A percentile compares a stretch with the other conserved stretches of the same genome.
phyloP scores from a whole-genome alignment of 495 filamentous ascomycete species.

The Hypoxylon fragiforme region DNA sequence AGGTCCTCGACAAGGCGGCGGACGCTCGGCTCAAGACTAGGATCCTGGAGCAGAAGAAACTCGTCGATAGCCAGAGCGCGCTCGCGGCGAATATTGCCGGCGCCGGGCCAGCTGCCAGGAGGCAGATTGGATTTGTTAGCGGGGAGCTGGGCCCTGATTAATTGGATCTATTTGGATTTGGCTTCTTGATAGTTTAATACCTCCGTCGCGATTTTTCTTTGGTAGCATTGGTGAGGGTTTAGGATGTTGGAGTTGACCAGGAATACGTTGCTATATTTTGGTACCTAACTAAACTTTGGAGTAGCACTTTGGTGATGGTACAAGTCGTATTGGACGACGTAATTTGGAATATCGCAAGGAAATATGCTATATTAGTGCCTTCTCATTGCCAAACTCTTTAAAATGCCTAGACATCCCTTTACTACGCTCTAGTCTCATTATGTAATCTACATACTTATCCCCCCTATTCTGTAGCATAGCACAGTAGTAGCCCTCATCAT shows the following conservation, averaged over 20 bases:
- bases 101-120: slow-evolving; percentile 38
- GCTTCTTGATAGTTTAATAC: no score
- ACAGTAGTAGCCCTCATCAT: no score
- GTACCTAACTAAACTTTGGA: no score
- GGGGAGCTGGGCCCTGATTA: slow-evolving; percentile 36
- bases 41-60: slow-evolving; percentile 48
- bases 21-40: slow-evolving; percentile 41
- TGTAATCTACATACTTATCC: no score
- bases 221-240: not conserved
- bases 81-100: slow-evolving; percentile 44
- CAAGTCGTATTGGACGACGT: not conserved
- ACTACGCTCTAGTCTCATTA: no score
- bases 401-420: no score
- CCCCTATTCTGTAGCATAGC: no score
- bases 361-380: no score
- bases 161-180: slow-evolving; percentile 35
- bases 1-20: slow-evolving; percentile 41
- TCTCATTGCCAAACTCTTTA: no score
- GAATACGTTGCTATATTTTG: not conserved
- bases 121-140: slow-evolving; percentile 51
- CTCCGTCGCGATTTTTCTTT: no score
- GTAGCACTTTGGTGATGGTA: not conserved
- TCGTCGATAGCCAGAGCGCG: slow-evolving; percentile 49
- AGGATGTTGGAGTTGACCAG: not conserved
- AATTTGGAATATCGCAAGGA: no score